Conservation (phyloP, 176 grass and related monocot genomes). For the Cenchrus fungigraminus region DNA sequence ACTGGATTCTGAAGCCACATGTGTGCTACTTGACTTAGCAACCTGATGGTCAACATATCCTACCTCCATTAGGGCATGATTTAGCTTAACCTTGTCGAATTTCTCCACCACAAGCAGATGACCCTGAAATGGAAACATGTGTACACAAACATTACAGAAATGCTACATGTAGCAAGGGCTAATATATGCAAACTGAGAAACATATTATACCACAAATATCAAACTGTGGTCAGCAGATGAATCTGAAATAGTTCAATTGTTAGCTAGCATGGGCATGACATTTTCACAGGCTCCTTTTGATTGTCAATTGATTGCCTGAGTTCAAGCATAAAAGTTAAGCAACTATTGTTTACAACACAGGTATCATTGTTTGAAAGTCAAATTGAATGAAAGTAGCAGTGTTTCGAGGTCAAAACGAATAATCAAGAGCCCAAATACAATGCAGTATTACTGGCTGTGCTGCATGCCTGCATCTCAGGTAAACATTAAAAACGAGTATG, state of each 20-base stretch:
- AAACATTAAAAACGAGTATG: conserved; percentile 4
- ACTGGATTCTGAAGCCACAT: conserved; percentile 36
- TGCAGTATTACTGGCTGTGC: conserved; percentile 17
- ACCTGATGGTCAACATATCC: conserved; percentile 83
- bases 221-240: background rate
- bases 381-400: background rate
- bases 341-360: conserved; percentile 23
- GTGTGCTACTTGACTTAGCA: conserved; percentile 44
- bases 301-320: background rate
- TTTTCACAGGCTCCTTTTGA: conserved; percentile 1
- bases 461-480: background rate
- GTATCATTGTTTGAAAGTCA: background rate
- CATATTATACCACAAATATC: conserved; percentile 12
- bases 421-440: background rate
- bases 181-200: conserved; percentile 10
- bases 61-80: conserved; percentile 93
- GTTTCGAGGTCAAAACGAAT: background rate
- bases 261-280: background rate
- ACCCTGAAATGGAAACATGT: conserved; percentile 56
- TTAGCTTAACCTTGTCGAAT: conserved; percentile 73
- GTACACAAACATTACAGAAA: background rate
- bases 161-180: conserved; percentile 1
- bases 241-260: conserved; percentile 13
- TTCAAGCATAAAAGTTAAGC: background rate
- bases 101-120: conserved; percentile 92